Percentiles rank a stretch among this genome's conserved stretches.
Evolutionary conservation across 352 stramenopile species (phyloP).

Genomic region (Peronospora destructor): DNA sequence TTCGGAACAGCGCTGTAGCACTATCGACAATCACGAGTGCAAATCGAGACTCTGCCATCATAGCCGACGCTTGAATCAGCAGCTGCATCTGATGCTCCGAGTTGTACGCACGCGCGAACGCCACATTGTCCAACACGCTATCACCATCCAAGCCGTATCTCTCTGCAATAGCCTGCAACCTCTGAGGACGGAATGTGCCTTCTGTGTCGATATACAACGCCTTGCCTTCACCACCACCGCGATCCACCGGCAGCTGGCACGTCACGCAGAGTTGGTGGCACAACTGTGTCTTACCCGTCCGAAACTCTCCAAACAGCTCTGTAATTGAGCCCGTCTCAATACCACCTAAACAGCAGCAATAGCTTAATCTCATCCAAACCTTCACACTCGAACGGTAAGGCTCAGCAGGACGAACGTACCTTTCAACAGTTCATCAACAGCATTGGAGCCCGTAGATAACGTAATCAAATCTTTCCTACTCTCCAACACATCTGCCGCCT

Average conservation of each 20-base stretch:
- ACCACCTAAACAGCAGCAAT: conserved; percentile 55
- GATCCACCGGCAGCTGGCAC: conserved; percentile 95
- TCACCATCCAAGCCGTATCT: conserved; percentile 95
- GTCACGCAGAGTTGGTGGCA: conserved; percentile 99
- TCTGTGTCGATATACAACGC: conserved; percentile 99
- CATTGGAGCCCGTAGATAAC: conserved; percentile 89
- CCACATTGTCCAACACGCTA: conserved; percentile 98
- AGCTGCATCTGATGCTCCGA: conserved; percentile 98
- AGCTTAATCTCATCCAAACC: not conserved
- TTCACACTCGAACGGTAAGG: not conserved
- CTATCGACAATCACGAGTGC: conserved; percentile 96
- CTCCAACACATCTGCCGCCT: conserved; percentile 85
- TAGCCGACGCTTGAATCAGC: conserved; percentile 94
- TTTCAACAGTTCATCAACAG: conserved; percentile 86
- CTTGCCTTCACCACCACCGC: conserved; percentile 96
- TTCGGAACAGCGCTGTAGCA: conserved; percentile 96
- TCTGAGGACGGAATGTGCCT: conserved; percentile 96
- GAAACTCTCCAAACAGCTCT: conserved; percentile 98
- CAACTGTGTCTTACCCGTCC: conserved; percentile 98
- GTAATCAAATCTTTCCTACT: conserved; percentile 90
- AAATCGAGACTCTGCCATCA: conserved; percentile 97
- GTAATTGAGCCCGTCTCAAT: conserved; percentile 98
- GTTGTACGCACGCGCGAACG: conserved; percentile 98
- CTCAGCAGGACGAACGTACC: conserved; percentile 26
- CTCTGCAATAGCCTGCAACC: conserved; percentile 95